These are phyloP conservation scores for Astrocystis sublimbata DNA, from an alignment of 495 filamentous ascomycete genomes.

Conservation along the genomic window DNA sequence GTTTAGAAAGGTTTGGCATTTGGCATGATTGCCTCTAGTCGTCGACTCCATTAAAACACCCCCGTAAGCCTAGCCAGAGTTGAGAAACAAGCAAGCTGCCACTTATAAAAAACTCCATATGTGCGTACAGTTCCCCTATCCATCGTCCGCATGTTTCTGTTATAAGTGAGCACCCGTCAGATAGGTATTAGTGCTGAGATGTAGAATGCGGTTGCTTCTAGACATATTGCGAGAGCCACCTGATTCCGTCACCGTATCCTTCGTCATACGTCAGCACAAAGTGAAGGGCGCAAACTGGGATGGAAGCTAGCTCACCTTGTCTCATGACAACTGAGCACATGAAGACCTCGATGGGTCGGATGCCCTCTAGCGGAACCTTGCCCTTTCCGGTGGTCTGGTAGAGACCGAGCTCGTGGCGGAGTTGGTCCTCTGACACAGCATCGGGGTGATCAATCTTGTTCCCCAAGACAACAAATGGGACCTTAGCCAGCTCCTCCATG, in stretches of 20 bases:
- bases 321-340: slow-evolving; percentile 99
- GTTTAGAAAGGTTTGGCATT: slow-evolving; percentile 22
- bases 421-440: slow-evolving; percentile 90
- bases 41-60: slow-evolving; percentile 37
- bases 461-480: slow-evolving; percentile 91
- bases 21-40: slow-evolving; percentile 36
- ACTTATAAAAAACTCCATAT: slow-evolving; percentile 24
- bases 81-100: slow-evolving; percentile 30
- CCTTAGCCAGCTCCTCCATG: slow-evolving; percentile 91
- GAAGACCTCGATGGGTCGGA: slow-evolving; percentile 95
- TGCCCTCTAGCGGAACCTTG: slow-evolving; percentile 91
- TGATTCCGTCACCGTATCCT: slow-evolving; percentile 74
- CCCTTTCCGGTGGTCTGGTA: slow-evolving; percentile 98
- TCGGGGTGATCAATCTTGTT: slow-evolving; percentile 99
- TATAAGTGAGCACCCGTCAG: neutral
- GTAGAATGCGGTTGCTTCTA: too few species aligned
- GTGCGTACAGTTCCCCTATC: slow-evolving; percentile 18
- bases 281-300: neutral
- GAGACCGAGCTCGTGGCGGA: slow-evolving; percentile 83
- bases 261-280: slow-evolving; percentile 24
- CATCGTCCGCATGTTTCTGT: neutral
- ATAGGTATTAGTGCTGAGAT: neutral
- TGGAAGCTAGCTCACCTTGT: slow-evolving; percentile 63
- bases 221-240: slow-evolving; percentile 79
- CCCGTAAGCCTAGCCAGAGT: slow-evolving; percentile 34